phyloP scores from a whole-genome alignment of 2,329 filamentous ascomycete genomes.

The Colletotrichum sp. region DNA sequence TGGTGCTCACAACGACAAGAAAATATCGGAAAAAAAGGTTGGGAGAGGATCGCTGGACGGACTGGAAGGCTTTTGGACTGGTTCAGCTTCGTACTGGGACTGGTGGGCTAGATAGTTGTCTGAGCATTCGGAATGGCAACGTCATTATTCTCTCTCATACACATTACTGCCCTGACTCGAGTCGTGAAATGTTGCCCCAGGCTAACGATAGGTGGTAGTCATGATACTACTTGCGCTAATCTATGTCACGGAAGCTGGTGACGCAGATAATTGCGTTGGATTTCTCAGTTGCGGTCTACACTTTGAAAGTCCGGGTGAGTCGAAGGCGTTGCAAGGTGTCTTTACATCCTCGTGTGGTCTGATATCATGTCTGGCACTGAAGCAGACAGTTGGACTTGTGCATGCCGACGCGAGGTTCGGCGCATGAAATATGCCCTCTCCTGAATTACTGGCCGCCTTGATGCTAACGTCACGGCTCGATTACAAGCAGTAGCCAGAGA shows the following conservation, averaged over 20 bases:
- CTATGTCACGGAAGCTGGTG: not conserved
- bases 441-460: not conserved
- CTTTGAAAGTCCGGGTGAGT: not conserved
- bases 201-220: no score
- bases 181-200: not conserved
- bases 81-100: not conserved
- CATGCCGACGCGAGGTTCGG: not conserved
- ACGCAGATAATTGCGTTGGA: not conserved
- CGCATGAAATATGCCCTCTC: not conserved
- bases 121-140: constrained; percentile 14
- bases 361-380: not conserved
- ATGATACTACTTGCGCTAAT: not conserved
- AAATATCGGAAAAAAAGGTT: constrained; percentile 22
- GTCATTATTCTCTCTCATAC: constrained; percentile 14
- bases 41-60: constrained; percentile 19
- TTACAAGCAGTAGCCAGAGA: not conserved
- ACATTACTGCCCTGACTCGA: not conserved
- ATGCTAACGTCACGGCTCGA: not conserved
- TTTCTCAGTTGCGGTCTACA: not conserved
- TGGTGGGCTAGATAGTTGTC: constrained; percentile 17
- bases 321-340: not conserved
- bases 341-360: not conserved
- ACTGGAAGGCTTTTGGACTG: constrained; percentile 10
- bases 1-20: constrained; percentile 19
- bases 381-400: not conserved